Evolutionary conservation across 352 stramenopile genomes (phyloP), one percentile per base, ranked within the genome.

Genomic region (Pythium scleroteichum): DNA sequence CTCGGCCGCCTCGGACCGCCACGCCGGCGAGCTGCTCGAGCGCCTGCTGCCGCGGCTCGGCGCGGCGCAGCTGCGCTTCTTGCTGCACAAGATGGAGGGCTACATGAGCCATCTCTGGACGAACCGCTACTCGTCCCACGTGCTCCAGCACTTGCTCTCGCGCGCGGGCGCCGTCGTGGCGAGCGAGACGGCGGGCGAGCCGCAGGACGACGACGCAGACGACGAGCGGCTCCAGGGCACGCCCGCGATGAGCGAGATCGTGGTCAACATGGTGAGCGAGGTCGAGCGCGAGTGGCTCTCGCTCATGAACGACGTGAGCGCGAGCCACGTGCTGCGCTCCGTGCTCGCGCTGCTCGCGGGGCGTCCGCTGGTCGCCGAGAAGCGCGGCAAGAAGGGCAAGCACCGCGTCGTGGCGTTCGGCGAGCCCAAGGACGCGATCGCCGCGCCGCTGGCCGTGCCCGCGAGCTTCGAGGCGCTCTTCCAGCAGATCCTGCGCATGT

Each of bases 61-160:
- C 47, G 73, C 84, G 47, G 71, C 65, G 0, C 85, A 94, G 57
- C 69, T 94, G 42, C 80, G 82, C 16, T 94, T 80, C 53, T 71
- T 94, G 49, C 64, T 92, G 48, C 76, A 79, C 64, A 92, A 94
- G 68, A 91, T 94, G 80, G 62, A 73, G 26, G 81, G 82, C 44
- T 94, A 94, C 62, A 72, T 84, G 47, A 90, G 80, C 51, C 85
- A 94, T 39, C 61, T 94, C 47, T 94, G 85, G 85, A 94, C 85
- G 24, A 94, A 94, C 53, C 85, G 85, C 24, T 94, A 94, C 73
- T 94, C 85, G 52, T 94, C 85, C 12, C 85, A 94, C 65, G 85
- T 94, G 57, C 71, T 94, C 47, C 85, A 94, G 68, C 69, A 90
- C 46, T 5, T 94, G 17, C 70, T 94, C 23, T 85, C 80, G 33